phyloP scores from a whole-genome alignment of 2,329 filamentous ascomycete species.

The Neopestalotiopsis sp. region DNA sequence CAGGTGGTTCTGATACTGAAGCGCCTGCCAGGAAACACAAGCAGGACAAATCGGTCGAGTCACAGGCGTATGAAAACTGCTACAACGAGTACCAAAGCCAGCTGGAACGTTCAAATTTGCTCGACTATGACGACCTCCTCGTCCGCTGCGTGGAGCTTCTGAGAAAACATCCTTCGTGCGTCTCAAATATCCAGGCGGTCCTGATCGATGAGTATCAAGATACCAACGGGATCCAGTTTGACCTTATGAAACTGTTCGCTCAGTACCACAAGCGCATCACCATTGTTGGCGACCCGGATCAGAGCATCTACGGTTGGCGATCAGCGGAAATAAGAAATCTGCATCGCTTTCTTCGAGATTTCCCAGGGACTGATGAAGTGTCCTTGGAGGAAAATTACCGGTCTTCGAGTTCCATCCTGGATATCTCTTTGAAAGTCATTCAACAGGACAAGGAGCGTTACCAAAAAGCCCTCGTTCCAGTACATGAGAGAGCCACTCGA shows the following conservation, averaged over 20 bases:
- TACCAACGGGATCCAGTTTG: conserved; percentile 93
- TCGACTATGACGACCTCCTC: conserved; percentile 95
- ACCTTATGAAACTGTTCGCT: conserved; percentile 89
- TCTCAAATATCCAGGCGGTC: conserved; percentile 87
- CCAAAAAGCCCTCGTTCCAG: conserved; percentile 78
- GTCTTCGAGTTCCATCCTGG: conserved; percentile 84
- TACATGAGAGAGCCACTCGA: conserved; percentile 78
- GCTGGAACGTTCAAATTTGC: conserved; percentile 75
- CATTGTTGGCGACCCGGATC: conserved; percentile 94
- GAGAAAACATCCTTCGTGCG: conserved; percentile 74
- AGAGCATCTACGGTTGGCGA: conserved; percentile 97
- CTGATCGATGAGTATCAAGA: conserved; percentile 98
- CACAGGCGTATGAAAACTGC: conserved; percentile 67
- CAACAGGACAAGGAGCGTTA: conserved; percentile 86
- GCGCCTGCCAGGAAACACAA: conserved; percentile 46
- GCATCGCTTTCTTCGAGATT: conserved; percentile 76
- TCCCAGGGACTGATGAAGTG: conserved; percentile 79
- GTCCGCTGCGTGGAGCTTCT: conserved; percentile 84
- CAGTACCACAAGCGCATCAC: conserved; percentile 78
- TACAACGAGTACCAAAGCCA: conserved; percentile 81
- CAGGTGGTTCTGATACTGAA: conserved; percentile 53
- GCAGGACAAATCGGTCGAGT: conserved; percentile 45
- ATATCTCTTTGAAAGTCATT: conserved; percentile 82
- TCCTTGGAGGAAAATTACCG: conserved; percentile 94
- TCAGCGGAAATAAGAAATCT: conserved; percentile 93